Base-by-base conservation (phyloP, 441 rosid genomes). In the Rhodomyrtus psidioides region DNA sequence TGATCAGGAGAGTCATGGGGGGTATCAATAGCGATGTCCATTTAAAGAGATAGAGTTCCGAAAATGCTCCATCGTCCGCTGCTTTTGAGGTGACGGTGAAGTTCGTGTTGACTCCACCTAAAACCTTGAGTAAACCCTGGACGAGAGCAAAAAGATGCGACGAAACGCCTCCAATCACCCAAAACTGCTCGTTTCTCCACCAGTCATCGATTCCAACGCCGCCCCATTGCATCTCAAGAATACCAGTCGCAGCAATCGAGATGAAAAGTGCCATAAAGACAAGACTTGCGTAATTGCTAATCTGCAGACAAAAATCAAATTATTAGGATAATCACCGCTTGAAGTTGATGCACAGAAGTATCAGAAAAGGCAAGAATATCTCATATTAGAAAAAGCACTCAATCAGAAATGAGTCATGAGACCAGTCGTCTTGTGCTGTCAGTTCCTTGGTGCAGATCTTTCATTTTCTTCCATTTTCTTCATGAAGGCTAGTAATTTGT, bases 141-240 rank as follows among this genome's bases (percentile, higher is more conserved):
- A 82, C 2, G 26, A 82, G 84, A 19, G 84, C 84, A 30, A 82
- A 82, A 56, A 82, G 60, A 82, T 82, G 84, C 17, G 84, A 82
- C 16, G 84, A 82, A 26, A 23, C 84, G 0, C 84, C 84, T 54
- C 84, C 84, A 27, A 82, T 82, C 39, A 82, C 84, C 84, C 84
- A 82, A 56, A 82, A 82, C 84, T 82, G 84, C 84, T 82, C 84
- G 10, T 82, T 82, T 56, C 84, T 82, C 84, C 84, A 82, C 84
- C 84, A 82, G 60, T 82, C 84, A 28, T 82, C 84, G 6, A 82
- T 82, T 17, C 59, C 56, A 56, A 82, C 84, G 6, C 84, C 84
- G 3, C 84, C 84, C 84, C 84, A 82, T 82, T 82, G 84, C 84
- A 82, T 82, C 84, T 82, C 84, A 4, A 82, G 84, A 42, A 82